Base-by-base conservation (phyloP, 1,284 basidiomycete species). In the Marasmius sp. region DNA sequence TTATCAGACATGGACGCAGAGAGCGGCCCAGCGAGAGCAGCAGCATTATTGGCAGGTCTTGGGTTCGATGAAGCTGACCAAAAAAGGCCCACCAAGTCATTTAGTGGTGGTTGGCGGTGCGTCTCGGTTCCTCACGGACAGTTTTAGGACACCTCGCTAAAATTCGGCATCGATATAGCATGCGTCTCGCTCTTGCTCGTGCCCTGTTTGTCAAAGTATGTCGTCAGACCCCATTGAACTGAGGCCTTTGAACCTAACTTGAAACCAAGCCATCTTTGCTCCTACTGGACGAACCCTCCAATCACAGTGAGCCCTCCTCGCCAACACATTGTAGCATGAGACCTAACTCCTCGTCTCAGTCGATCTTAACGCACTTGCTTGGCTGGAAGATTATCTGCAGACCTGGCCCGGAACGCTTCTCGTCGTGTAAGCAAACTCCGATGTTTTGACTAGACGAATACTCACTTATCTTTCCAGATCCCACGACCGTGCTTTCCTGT, bases 1-100 rank as follows among this genome's bases (percentile, higher is more conserved):
- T 79, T 99, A 53, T 87, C 96, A 41, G 97, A 99, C 55, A 99
- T 99, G 91, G 97, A 99, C 68, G 97, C 97, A 3, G 97, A 95
- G 72, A 97, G 93, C 67, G 97, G 96, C 5, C 97, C 97, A 10
- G 92, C 94, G 5, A 81, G 97, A 64, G 97, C 97, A 18, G 95
- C 95, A 6, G 85, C 92, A 7, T 79, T 98, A 34, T 82, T 99
- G 53, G 94, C 94, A 90, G 91, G 91, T 71, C 85, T 99, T 34
- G 97, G 97, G 12, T 98, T 98, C 78, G 86, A 86, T 65, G 92
- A 97, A 70, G 80, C 81, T 16, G 97, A 98, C 74, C 97, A 98
- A 76, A 81, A 86, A 64, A 83, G 83, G 68, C 87, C 87, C 36
- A 97, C 94, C 5, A 90, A 79, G 72, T 88, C 92, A 1, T 99